These are phyloP conservation scores for Pseudoturritis turrita DNA, from an alignment of 345 rosid genomes.

Conservation along the genomic window DNA sequence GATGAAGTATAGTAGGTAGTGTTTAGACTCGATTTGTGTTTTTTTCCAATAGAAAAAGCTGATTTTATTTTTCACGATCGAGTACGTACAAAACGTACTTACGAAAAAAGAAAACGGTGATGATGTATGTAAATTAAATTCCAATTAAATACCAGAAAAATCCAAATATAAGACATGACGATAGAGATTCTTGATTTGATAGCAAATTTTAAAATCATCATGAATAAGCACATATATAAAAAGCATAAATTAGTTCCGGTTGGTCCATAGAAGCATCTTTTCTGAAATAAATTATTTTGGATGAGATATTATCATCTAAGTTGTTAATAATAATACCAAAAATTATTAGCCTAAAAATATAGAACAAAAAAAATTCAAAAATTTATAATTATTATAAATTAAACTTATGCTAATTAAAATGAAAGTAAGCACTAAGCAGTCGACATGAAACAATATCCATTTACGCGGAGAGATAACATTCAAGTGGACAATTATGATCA, in stretches of 20 bases:
- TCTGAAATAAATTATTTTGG: not conserved
- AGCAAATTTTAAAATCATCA: not conserved
- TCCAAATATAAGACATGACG: constrained; percentile 19
- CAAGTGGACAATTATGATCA: not conserved
- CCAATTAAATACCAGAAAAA: constrained; percentile 1
- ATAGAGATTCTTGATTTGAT: constrained; percentile 22
- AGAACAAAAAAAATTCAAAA: not conserved
- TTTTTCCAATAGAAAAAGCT: not conserved
- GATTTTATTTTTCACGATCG: not conserved
- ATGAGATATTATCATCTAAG: not conserved
- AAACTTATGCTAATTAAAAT: not conserved
- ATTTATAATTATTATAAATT: not conserved
- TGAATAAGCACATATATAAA: not conserved
- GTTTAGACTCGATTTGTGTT: not conserved
- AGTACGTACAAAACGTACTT: constrained; percentile 18
- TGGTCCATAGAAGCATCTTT: not conserved
- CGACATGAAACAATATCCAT: not conserved
- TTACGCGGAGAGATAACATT: not conserved
- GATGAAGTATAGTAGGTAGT: not conserved
- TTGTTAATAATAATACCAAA: no score
- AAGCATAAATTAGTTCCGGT: constrained; percentile 5
- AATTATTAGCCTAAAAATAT: not conserved
- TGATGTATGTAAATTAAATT: constrained; percentile 8
- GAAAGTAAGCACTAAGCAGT: not conserved
- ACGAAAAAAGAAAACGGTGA: constrained; percentile 5